Percentiles rank a stretch among this genome's conserved stretches.
phyloP scores from a whole-genome alignment of 257 asterid species.

The Hygrophila difformis region DNA sequence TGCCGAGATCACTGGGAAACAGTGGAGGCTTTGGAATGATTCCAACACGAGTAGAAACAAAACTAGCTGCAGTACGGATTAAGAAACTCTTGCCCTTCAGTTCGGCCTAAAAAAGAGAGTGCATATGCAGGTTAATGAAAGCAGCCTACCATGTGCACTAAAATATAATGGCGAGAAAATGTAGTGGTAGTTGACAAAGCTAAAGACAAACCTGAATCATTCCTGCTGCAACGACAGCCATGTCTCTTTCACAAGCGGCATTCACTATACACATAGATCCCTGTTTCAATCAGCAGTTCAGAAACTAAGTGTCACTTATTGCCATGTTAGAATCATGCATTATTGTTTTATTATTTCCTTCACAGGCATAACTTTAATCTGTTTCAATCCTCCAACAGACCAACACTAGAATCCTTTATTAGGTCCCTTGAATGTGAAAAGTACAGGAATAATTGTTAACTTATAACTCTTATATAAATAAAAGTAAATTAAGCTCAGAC shows the following conservation, averaged over 20 bases:
- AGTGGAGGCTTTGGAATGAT: conserved; percentile 74
- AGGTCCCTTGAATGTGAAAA: too few relatives aligned
- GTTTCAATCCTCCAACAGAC: too few relatives aligned
- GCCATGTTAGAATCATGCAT: conserved; percentile 3
- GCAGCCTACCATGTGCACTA: conserved; percentile 15
- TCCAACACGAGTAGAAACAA: conserved; percentile 92
- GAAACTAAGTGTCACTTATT: too few relatives aligned
- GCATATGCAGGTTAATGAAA: conserved; percentile 15
- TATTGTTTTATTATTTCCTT: too few relatives aligned
- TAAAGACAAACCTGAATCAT: conserved; percentile 69
- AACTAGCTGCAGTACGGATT: conserved; percentile 99
- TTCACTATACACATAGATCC: conserved; percentile 89
- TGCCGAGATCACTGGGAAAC: conserved; percentile 55
- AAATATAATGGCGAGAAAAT: conserved; percentile 10
- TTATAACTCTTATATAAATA: too few relatives aligned
- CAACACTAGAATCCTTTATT: too few relatives aligned
- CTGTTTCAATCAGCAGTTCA: conserved; percentile 36
- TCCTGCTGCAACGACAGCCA: conserved; percentile 93
- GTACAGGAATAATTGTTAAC: too few relatives aligned
- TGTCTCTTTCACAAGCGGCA: conserved; percentile 94
- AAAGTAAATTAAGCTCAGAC: too few relatives aligned
- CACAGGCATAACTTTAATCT: too few relatives aligned
- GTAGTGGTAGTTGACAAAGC: conserved; percentile 6
- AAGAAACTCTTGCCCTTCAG: conserved; percentile 78
- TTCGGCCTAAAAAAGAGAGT: conserved; percentile 64